phyloP scores from a whole-genome alignment of 2,329 filamentous ascomycete species.

The Zasmidium angulare region DNA sequence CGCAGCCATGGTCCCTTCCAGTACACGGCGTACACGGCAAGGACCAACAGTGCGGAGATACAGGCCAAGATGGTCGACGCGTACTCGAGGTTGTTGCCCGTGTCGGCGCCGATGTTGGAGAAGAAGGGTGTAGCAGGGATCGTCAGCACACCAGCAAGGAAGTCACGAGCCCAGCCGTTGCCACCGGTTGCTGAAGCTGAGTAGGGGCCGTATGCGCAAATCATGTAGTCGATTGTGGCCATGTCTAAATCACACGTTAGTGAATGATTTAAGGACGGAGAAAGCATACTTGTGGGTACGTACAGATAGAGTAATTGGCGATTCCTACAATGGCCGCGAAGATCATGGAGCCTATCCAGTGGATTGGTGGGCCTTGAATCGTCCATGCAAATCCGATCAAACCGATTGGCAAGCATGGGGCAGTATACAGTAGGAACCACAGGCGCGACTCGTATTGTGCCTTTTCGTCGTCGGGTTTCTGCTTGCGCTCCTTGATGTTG shows the following conservation, averaged over 20 bases:
- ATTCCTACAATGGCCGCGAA: conserved; percentile 69
- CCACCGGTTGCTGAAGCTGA: conserved; percentile 74
- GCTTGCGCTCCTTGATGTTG: conserved; percentile 49
- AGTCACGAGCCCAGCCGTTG: conserved; percentile 73
- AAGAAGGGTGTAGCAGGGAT: conserved; percentile 66
- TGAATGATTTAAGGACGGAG: background rate
- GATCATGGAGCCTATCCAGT: conserved; percentile 70
- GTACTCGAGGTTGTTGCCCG: conserved; percentile 50
- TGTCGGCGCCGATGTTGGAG: conserved; percentile 37
- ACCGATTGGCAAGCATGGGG: conserved; percentile 65
- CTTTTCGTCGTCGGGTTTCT: conserved; percentile 48
- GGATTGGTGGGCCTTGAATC: conserved; percentile 61
- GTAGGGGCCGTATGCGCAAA: conserved; percentile 71
- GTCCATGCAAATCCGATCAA: conserved; percentile 74
- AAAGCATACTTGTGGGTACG: background rate
- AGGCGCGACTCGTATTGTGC: conserved; percentile 68
- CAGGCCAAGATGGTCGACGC: conserved; percentile 58
- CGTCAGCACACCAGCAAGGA: conserved; percentile 71
- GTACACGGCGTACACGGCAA: conserved; percentile 59
- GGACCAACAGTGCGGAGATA: conserved; percentile 52
- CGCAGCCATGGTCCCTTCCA: conserved; percentile 56
- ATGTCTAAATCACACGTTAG: conserved; percentile 52
- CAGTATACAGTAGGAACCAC: conserved; percentile 65
- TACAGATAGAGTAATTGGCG: conserved; percentile 55
- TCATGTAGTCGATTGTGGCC: conserved; percentile 77